phyloP scores from a whole-genome alignment of 1,284 basidiomycete genomes.

The Sporisorium scitamineum region DNA sequence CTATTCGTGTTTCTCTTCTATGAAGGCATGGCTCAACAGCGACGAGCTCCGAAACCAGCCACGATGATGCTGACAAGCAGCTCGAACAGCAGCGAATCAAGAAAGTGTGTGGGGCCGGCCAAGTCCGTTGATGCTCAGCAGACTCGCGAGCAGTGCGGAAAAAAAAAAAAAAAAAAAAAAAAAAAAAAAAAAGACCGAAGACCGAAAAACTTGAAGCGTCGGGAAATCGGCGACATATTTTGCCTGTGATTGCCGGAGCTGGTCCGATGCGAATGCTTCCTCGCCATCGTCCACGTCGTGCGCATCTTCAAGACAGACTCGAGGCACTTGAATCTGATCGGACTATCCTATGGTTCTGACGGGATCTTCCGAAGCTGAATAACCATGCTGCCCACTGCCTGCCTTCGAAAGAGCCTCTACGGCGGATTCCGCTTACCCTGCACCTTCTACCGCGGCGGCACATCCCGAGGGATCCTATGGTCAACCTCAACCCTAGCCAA shows the following conservation, averaged over 20 bases:
- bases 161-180: too few species aligned
- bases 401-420: constrained; percentile 4
- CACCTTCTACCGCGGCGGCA: constrained; percentile 75
- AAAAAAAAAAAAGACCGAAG: constrained; percentile 15
- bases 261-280: background rate
- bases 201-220: constrained; percentile 9
- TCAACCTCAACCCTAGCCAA: constrained; percentile 72
- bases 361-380: background rate
- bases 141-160: too few species aligned
- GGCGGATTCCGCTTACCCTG: constrained; percentile 21
- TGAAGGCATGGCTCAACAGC: background rate
- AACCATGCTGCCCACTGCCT: constrained; percentile 12
- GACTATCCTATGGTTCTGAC: background rate
- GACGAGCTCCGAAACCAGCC: background rate
- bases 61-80: background rate
- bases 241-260: background rate
- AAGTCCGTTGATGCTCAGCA: constrained; percentile 10
- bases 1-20: background rate
- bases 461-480: constrained; percentile 82
- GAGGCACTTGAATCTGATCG: background rate
- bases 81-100: background rate
- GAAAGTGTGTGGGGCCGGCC: constrained; percentile 14
- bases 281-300: background rate
- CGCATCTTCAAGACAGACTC: background rate
- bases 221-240: background rate